Percentiles rank a stretch among this genome's conserved stretches.
phyloP scores from a whole-genome alignment of 257 asterid genomes.

The Rhazya stricta region DNA sequence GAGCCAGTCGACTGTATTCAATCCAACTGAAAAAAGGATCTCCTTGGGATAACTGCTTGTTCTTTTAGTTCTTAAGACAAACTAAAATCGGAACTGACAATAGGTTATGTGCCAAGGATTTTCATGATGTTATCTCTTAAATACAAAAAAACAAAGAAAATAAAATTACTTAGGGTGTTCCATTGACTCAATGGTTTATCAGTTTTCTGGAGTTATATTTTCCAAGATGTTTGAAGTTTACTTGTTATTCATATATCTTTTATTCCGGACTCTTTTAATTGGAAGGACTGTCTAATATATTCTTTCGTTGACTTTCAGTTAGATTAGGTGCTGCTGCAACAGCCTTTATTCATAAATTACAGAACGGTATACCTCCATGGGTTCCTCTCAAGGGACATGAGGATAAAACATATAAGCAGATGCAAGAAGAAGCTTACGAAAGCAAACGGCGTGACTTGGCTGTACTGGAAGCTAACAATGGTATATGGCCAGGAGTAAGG shows the following conservation, averaged over 20 bases:
- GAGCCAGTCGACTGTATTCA: background rate
- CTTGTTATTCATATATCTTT: background rate
- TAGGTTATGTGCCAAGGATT: background rate
- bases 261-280: background rate
- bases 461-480: constrained; percentile 79
- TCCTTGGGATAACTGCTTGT: background rate
- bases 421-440: constrained; percentile 87
- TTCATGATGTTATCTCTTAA: constrained; percentile 2
- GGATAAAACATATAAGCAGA: constrained; percentile 77
- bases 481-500: constrained; percentile 90
- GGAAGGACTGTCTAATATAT: constrained; percentile 1
- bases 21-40: background rate
- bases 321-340: constrained; percentile 93
- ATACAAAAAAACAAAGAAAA: background rate
- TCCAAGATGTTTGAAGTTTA: background rate
- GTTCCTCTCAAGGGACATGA: constrained; percentile 94
- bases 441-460: constrained; percentile 86
- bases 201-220: background rate
- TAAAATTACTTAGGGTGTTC: background rate
- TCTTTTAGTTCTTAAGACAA: background rate
- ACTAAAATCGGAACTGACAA: background rate
- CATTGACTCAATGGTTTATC: background rate
- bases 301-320: constrained; percentile 45
- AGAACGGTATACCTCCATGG: constrained; percentile 95
- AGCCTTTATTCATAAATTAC: constrained; percentile 78